Base-by-base conservation (phyloP, 2,329 filamentous ascomycete species). In the Tolypocladium inflatum region DNA sequence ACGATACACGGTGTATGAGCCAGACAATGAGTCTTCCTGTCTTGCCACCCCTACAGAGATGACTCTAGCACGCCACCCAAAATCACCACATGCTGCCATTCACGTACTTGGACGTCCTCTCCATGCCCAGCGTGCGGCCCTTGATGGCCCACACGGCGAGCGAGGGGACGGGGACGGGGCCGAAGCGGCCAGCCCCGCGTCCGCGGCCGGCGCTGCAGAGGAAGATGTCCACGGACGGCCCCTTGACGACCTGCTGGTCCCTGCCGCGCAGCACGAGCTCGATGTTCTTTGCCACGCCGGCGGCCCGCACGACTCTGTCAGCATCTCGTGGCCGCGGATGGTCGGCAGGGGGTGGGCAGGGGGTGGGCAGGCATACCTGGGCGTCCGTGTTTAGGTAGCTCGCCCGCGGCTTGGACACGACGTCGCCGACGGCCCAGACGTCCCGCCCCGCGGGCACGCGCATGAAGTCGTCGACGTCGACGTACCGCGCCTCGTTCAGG, bases 371-470 rank as follows among this genome's bases (percentile, higher is more conserved):
- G 64, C 72, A 65, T 58, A 76, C 76, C 67, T 83, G 80, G 62
- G 80, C 80, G 58, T 82, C 84, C 0, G 83, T 83, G 58, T 82
- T 76, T 70, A 86, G 79, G 65, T 85, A 85, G 1, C 81, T 81
- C 7, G 82, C 77, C 30, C 75, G 72, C 26, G 80, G 79, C 65
- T 75, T 76, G 62, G 75, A 77, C 30, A 82, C 76, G 48, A 81
- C 68, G 57, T 84, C 81, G 30, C 81, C 81, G 3, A 76, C 74
- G 9, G 80, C 80, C 80, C 81, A 84, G 30, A 81, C 74, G 55
- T 74, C 68, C 19, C 74, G 66, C 15, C 71, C 69, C 9, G 71
- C 74, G 61, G 73, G 74, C 41, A 81, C 80, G 41, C 73, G 73
- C 66, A 80, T 75, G 63, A 70, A 76, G 38, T 80, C 78, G 64